Evolutionary conservation across 1,139 yeast genomes (phyloP).

Genomic region (Magnusiomyces paraingens): DNA sequence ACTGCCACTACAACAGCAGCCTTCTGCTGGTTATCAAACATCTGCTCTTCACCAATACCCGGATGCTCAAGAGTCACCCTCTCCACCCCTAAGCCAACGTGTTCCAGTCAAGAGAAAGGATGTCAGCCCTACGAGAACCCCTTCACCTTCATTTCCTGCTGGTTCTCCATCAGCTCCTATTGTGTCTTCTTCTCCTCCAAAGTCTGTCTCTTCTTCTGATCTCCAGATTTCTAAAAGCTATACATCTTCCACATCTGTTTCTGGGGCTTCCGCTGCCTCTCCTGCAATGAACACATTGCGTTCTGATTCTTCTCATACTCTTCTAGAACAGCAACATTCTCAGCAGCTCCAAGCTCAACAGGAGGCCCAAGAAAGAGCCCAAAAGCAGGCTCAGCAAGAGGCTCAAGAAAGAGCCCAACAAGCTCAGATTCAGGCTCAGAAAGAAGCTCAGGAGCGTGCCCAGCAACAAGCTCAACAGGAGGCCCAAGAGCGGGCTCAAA

Average conservation of each 20-base stretch:
- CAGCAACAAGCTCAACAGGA: slow-evolving; percentile 1
- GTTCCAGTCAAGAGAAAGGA: slow-evolving; percentile 16
- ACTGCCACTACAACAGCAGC: slow-evolving; percentile 16
- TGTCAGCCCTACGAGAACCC: slow-evolving; percentile 12
- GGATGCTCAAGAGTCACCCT: background rate
- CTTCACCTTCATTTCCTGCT: slow-evolving; percentile 8
- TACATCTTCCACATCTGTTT: slow-evolving; percentile 12
- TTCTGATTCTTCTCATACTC: slow-evolving; percentile 18
- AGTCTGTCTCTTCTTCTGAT: slow-evolving; percentile 4
- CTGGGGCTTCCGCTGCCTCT: slow-evolving; percentile 13
- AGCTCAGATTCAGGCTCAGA: background rate
- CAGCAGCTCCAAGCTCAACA: background rate
- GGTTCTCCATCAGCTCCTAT: background rate
- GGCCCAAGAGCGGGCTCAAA: background rate
- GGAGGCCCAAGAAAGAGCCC: background rate
- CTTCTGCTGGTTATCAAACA: background rate
- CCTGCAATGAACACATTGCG: slow-evolving; percentile 8
- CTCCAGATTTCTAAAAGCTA: slow-evolving; percentile 1
- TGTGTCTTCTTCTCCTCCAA: slow-evolving; percentile 1
- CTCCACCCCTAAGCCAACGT: slow-evolving; percentile 6
- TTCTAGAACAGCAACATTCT: background rate
- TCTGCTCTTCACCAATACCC: background rate
- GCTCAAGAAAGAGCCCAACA: background rate
- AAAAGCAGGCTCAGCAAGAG: background rate
- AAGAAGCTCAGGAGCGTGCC: no score